These are phyloP conservation scores for Yueomyces sinensis DNA, from an alignment of 805 yeast species.

Conservation along the genomic window DNA sequence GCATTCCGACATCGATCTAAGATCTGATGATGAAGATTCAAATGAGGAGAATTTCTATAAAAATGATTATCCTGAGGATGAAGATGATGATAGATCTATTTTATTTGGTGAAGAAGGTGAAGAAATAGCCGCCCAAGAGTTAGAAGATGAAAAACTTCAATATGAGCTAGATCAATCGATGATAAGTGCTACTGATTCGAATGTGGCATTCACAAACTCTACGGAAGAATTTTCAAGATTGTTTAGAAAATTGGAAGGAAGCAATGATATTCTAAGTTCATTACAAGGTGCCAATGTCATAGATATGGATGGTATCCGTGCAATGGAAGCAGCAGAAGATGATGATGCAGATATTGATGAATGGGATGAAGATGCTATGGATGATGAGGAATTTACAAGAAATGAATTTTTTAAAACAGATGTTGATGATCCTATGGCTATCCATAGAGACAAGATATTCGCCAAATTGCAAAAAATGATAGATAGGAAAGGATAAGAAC, in stretches of 20 bases:
- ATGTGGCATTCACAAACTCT: background rate
- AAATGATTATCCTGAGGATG: constrained; percentile 94
- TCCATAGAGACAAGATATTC: constrained; percentile 51
- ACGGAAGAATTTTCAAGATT: constrained; percentile 9
- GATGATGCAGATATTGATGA: constrained; percentile 49
- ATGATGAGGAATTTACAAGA: constrained; percentile 26
- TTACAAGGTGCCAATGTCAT: constrained; percentile 18
- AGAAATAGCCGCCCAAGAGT: constrained; percentile 25
- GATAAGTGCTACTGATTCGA: background rate
- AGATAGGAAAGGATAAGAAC: constrained; percentile 26
- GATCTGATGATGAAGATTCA: constrained; percentile 69
- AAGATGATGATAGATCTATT: constrained; percentile 44
- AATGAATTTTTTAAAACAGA: constrained; percentile 46
- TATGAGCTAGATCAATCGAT: background rate
- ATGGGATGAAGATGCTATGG: constrained; percentile 23
- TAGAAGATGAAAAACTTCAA: constrained; percentile 2
- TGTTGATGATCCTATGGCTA: constrained; percentile 45
- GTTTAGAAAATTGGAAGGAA: constrained; percentile 12
- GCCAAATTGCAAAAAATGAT: constrained; percentile 45
- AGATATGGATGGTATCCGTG: constrained; percentile 17
- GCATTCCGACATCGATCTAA: constrained; percentile 27
- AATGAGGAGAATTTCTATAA: constrained; percentile 85
- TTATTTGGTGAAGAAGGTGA: constrained; percentile 26
- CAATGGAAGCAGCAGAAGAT: constrained; percentile 26
- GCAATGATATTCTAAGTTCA: constrained; percentile 13